These are phyloP conservation scores for Iris macrosiphon DNA, from an alignment of 106 monocot species.

Conservation along the genomic window DNA sequence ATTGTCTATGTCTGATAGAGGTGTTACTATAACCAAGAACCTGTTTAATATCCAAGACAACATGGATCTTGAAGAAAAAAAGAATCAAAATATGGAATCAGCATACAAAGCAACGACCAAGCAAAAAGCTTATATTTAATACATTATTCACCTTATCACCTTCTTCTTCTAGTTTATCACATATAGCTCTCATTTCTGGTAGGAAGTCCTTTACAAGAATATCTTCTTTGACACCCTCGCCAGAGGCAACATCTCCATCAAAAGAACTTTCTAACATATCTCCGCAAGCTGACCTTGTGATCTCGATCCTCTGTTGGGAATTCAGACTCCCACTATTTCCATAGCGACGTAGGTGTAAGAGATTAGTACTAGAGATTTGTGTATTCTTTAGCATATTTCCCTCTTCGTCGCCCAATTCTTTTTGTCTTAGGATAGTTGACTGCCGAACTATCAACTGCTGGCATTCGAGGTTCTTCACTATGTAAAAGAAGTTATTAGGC, in stretches of 20 bases:
- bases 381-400: conserved; percentile 22
- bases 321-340: conserved; percentile 34
- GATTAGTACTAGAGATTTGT: conserved; percentile 37
- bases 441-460: conserved; percentile 50
- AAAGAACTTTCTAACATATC: conserved; percentile 17
- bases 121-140: background rate
- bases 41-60: conserved; percentile 50
- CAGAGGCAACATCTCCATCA: conserved; percentile 17
- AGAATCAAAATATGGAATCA: background rate
- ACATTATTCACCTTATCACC: conserved; percentile 43
- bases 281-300: conserved; percentile 32
- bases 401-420: conserved; percentile 21
- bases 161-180: conserved; percentile 59
- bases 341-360: conserved; percentile 50
- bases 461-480: conserved; percentile 44
- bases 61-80: conserved; percentile 38
- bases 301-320: conserved; percentile 68
- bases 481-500: conserved; percentile 55
- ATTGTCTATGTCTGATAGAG: conserved; percentile 51
- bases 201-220: conserved; percentile 41
- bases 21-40: conserved; percentile 47
- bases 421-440: conserved; percentile 46
- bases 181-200: conserved; percentile 71
- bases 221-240: conserved; percentile 35
- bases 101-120: background rate